A percentile compares a stretch with the other conserved stretches of the same genome.
Evolutionary conservation across 116 monocot species (phyloP).

Genomic region (Zostera marina): DNA sequence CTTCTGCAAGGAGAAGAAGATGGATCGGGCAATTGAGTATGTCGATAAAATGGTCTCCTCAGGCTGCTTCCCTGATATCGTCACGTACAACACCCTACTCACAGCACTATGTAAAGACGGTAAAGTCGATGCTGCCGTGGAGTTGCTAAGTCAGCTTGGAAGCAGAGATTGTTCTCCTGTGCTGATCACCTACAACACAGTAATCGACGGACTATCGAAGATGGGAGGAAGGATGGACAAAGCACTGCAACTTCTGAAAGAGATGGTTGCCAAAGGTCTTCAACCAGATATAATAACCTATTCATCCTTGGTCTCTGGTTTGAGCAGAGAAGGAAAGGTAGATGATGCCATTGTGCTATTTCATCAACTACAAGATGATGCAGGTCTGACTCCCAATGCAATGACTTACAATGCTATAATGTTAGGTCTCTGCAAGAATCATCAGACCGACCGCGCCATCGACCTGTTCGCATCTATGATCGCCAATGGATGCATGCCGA

Average conservation of each 20-base stretch:
- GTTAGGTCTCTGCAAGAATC: constrained; percentile 51
- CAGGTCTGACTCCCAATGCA: constrained; percentile 39
- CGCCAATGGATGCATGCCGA: constrained; percentile 54
- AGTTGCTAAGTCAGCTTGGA: constrained; percentile 45
- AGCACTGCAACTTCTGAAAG: constrained; percentile 44
- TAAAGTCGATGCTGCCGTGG: constrained; percentile 55
- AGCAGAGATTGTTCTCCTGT: constrained; percentile 56
- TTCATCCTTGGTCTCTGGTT: constrained; percentile 52
- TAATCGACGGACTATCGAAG: constrained; percentile 72
- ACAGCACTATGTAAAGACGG: constrained; percentile 65
- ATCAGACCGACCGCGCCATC: constrained; percentile 52
- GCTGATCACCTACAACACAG: constrained; percentile 59
- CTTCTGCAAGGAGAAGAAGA: constrained; percentile 69
- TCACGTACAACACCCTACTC: constrained; percentile 67
- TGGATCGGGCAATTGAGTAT: constrained; percentile 52
- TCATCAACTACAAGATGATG: constrained; percentile 21
- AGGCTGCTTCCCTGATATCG: constrained; percentile 66
- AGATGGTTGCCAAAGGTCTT: constrained; percentile 54
- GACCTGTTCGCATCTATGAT: constrained; percentile 63
- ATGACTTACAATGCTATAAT: constrained; percentile 53
- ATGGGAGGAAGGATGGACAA: constrained; percentile 35
- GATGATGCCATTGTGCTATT: constrained; percentile 45
- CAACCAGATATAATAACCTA: constrained; percentile 60
- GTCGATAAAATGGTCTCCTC: constrained; percentile 58
- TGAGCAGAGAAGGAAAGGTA: constrained; percentile 61